Evolutionary conservation across 148 eudicot species (phyloP), one percentile per base, ranked within the genome.

Genomic region (Hydrangea macrophylla): DNA sequence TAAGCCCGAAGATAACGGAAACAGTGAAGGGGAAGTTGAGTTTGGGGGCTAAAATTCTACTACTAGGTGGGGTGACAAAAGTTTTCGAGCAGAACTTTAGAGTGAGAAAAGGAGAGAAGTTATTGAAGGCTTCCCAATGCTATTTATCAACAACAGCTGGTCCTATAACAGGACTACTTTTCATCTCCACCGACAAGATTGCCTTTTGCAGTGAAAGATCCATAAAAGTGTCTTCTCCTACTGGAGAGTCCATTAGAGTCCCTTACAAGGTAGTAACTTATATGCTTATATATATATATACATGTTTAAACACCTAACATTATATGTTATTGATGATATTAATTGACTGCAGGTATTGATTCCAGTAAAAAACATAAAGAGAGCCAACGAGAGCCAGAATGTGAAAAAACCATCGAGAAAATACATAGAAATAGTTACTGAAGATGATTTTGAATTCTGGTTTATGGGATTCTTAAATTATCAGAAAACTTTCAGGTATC

Each of bases 121-220:
- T 83, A 48, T 33, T 83, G 22, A 83, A 79, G 76, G 85, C 80
- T 70, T 81, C 76, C 18, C 80, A 77, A 37, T 82, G 88, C 64
- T 71, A 79, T 31, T 64, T 87, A 40, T 84, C 58, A 11, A 86
- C 91, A 0, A 83, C 84, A 11, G 82, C 81, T 12, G 91, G 91
- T 28, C 84, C 88, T 2, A 78, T 84, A 2, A 71, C 81, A 0
- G 84, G 88, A 20, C 64, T 69, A 37, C 76, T 84, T 45, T 86
- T 84, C 50, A 71, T 86, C 55, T 80, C 92, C 10, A 75, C 83
- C 0, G 72, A 78, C 9, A 82, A 72, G 60, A 56, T 87, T 24
- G 80, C 83, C 9, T 87, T 84, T 39, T 81, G 81, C 66, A 86
- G 86, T 32, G 81, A 82, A 25, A 71, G 65, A 63, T 58, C 86